Evolutionary conservation across 371 early-diverging fungal species (phyloP).

Genomic region (Mucor circinelloides): DNA sequence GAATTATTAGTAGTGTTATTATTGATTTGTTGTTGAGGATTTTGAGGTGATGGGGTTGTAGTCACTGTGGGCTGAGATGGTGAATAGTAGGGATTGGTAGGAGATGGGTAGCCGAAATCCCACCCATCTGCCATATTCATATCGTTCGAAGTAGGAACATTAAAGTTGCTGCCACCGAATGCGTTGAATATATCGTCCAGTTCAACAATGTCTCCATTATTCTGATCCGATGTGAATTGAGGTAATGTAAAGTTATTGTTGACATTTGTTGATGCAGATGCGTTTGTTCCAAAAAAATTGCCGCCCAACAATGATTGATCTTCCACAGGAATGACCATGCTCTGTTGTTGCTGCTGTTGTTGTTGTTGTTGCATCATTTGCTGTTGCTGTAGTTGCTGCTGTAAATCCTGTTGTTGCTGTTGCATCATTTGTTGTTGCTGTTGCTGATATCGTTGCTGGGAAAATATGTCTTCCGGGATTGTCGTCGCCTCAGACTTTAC

Average conservation of each 20-base stretch:
- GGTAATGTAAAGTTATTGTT: conserved; percentile 16
- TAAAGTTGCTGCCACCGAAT: conserved; percentile 12
- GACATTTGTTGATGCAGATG: neutral
- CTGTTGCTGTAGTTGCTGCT: conserved; percentile 16
- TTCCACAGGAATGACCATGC: neutral
- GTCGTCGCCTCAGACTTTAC: conserved; percentile 6
- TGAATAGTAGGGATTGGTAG: conserved; percentile 26
- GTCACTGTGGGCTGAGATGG: conserved; percentile 5
- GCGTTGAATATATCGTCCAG: conserved; percentile 29
- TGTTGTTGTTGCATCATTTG: conserved; percentile 17
- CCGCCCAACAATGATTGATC: neutral
- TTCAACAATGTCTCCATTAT: conserved; percentile 16
- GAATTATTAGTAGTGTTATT: conserved; percentile 1
- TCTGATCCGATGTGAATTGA: conserved; percentile 22
- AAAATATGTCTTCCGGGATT: no score
- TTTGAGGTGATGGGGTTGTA: neutral
- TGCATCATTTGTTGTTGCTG: conserved; percentile 15
- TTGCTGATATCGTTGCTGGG: conserved; percentile 13
- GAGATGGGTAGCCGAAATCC: conserved; percentile 31
- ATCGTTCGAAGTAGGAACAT: neutral
- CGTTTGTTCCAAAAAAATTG: neutral
- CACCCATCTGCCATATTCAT: conserved; percentile 31
- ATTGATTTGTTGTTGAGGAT: conserved; percentile 4
- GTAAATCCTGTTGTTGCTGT: conserved; percentile 17
- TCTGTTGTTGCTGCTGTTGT: conserved; percentile 12